These are phyloP conservation scores for Dothidotthia symphoricarpi DNA, from an alignment of 2,329 filamentous ascomycete genomes.

Conservation along the genomic window DNA sequence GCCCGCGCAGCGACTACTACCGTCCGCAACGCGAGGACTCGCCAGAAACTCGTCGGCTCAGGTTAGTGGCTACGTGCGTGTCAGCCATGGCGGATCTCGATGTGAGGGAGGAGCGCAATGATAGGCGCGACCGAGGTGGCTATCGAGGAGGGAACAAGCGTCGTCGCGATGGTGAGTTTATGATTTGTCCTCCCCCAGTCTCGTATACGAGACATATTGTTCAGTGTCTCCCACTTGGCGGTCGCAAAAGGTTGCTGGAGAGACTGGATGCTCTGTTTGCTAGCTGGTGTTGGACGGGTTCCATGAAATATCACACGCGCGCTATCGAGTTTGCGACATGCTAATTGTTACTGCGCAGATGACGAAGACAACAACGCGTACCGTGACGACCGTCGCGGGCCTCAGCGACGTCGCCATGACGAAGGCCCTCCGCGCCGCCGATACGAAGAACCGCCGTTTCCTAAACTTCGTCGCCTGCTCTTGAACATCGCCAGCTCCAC, in stretches of 20 bases:
- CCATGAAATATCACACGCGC: background rate
- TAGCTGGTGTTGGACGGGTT: background rate
- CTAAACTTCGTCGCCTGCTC: constrained; percentile 36
- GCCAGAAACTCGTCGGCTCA: constrained; percentile 12
- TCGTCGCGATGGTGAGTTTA: constrained; percentile 33
- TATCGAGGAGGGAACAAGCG: constrained; percentile 32
- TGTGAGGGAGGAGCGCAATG: constrained; percentile 31
- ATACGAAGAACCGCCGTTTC: constrained; percentile 36
- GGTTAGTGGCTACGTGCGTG: constrained; percentile 10
- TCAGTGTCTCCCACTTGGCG: too few species aligned
- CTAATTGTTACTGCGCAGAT: constrained; percentile 18
- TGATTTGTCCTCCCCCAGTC: background rate
- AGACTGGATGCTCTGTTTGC: too few species aligned
- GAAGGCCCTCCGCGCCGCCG: constrained; percentile 31
- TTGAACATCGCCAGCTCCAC: constrained; percentile 41
- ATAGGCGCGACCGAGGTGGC: constrained; percentile 28
- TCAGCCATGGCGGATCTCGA: constrained; percentile 32
- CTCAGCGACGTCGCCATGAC: constrained; percentile 33
- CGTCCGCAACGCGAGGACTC: constrained; percentile 8
- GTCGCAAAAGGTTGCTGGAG: too few species aligned
- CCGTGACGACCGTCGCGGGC: constrained; percentile 32
- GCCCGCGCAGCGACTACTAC: constrained; percentile 6
- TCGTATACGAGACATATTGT: too few species aligned
- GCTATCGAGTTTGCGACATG: background rate
- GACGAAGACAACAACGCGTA: constrained; percentile 28